These are phyloP conservation scores for Zymoseptoria crescenta DNA, from an alignment of 2,329 filamentous ascomycete species.

Conservation along the genomic window DNA sequence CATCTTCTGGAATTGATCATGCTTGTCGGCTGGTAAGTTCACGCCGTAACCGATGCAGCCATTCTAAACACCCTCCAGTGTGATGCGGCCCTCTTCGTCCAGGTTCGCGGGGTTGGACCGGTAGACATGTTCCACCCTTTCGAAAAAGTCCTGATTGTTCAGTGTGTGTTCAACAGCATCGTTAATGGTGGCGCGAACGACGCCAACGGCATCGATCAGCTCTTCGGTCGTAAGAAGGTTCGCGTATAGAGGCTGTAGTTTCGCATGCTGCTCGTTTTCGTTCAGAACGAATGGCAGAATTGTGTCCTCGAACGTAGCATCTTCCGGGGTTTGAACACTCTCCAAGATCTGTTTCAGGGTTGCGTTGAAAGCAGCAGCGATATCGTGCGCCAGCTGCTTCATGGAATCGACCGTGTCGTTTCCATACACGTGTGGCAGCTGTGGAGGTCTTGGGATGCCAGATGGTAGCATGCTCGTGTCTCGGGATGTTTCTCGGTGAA, in stretches of 20 bases:
- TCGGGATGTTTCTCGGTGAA: not conserved
- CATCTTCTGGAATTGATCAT: constrained; percentile 74
- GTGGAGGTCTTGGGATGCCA: constrained; percentile 63
- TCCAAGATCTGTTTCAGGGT: constrained; percentile 59
- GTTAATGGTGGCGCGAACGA: constrained; percentile 38
- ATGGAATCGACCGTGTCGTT: constrained; percentile 62
- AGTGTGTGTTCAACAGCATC: constrained; percentile 66
- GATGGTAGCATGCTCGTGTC: constrained; percentile 15
- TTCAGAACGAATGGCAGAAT: constrained; percentile 60
- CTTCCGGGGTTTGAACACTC: constrained; percentile 39
- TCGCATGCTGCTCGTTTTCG: constrained; percentile 40
- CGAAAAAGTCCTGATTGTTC: constrained; percentile 72
- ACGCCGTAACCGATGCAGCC: constrained; percentile 67
- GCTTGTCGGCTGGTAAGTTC: constrained; percentile 50
- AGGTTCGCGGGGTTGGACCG: constrained; percentile 46
- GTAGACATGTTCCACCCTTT: constrained; percentile 43
- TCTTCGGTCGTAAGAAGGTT: constrained; percentile 38
- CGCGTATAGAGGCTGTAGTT: constrained; percentile 35
- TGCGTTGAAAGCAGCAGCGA: constrained; percentile 51
- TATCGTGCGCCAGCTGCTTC: constrained; percentile 52
- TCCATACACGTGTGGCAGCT: constrained; percentile 62
- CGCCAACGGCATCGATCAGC: constrained; percentile 38
- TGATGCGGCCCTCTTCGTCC: constrained; percentile 57
- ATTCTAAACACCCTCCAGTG: constrained; percentile 67
- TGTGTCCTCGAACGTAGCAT: constrained; percentile 48